Percentiles rank a stretch among this genome's conserved stretches.
Evolutionary conservation across 2,329 filamentous ascomycete species (phyloP).

Genomic region (Botrytis byssoidea): DNA sequence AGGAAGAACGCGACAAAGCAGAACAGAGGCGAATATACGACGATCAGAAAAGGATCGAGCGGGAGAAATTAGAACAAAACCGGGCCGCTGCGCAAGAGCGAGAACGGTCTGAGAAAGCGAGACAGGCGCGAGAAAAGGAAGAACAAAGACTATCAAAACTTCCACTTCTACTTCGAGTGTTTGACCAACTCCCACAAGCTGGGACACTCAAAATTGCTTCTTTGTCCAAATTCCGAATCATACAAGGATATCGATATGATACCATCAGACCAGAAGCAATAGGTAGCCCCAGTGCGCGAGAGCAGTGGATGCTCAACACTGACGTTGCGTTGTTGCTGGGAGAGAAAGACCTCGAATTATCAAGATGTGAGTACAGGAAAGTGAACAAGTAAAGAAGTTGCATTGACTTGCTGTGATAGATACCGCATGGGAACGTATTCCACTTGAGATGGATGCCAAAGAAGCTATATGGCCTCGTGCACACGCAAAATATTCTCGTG

Average conservation of each 20-base stretch:
- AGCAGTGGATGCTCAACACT: conserved; percentile 65
- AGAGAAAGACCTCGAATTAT: conserved; percentile 60
- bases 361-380: conserved; percentile 50
- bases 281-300: conserved; percentile 55
- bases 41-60: conserved; percentile 38
- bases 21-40: conserved; percentile 39
- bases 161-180: conserved; percentile 60
- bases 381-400: neutral
- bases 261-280: conserved; percentile 56
- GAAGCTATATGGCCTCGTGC: conserved; percentile 59
- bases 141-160: conserved; percentile 54
- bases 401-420: conserved; percentile 43
- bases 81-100: conserved; percentile 41
- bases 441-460: conserved; percentile 55
- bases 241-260: conserved; percentile 63
- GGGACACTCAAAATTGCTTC: conserved; percentile 51
- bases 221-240: conserved; percentile 51
- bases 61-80: conserved; percentile 43
- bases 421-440: conserved; percentile 57
- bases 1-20: conserved; percentile 38
- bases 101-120: conserved; percentile 47
- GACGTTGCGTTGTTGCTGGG: conserved; percentile 63
- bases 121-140: conserved; percentile 55
- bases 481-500: conserved; percentile 51
- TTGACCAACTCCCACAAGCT: conserved; percentile 53